Base-by-base conservation (phyloP, 208 protist genomes). In the Crithidia thermophila region DNA sequence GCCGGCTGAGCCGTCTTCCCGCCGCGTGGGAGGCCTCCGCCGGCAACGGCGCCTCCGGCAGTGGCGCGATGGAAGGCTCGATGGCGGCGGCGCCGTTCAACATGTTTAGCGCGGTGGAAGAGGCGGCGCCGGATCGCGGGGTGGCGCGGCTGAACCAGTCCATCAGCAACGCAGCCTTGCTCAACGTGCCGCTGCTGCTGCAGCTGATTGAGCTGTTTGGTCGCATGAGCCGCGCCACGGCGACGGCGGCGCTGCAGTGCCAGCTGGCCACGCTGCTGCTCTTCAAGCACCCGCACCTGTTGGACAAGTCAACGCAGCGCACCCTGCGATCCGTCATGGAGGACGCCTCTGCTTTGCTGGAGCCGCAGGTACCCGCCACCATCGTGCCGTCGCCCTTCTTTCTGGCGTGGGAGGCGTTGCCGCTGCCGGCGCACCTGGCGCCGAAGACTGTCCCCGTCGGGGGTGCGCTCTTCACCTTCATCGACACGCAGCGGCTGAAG, bases 401-500 rank as follows among this genome's bases (percentile, higher is more conserved):
- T 21, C 51, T 84, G 7, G 73, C 46, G 46, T 93, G 87, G 81
- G 81, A 96, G 55, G 83, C 83, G 18, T 67, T 94, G 11, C 63
- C 88, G 28, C 79, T 96, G 10, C 87, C 91, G 27, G 53, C 85
- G 10, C 85, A 94, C 58, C 70, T 96, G 13, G 79, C 83, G 8
- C 91, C 91, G 20, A 88, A 91, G 67, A 94, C 87, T 37, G 77
- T 94, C 28, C 71, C 88, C 0, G 70, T 96, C 20, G 81, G 88
- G 37, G 91, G 91, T 6, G 77, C 91, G 13, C 57, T 93, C 47
- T 96, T 96, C 69, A 96, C 91, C 47, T 96, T 93, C 66, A 96
- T 96, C 67, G 88, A 96, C 75, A 92, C 77, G 4, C 77, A 84
- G 46, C 76, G 86, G 25, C 76, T 94, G 23, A 93, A 92, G 62